Conservation (phyloP, 2,329 filamentous ascomycete genomes). For the Dactylellina drechsleri region DNA sequence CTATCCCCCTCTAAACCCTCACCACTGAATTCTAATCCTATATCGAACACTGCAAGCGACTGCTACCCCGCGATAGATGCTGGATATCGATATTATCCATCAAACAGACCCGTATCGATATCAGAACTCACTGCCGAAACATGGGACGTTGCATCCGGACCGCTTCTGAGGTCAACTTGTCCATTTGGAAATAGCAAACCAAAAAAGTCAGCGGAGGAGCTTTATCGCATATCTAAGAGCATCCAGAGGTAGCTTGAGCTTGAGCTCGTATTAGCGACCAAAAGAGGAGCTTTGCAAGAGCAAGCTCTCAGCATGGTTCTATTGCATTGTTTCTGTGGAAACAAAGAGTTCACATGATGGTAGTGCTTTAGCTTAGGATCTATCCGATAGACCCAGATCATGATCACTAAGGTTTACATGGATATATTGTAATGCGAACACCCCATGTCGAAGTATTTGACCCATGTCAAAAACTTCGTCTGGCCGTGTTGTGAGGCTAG, state of each 20-base stretch:
- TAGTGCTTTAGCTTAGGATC: no score
- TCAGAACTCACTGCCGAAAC: conserved; percentile 31
- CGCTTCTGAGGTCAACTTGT: neutral
- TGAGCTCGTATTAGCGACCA: no score
- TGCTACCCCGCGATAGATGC: conserved; percentile 36
- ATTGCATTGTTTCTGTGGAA: no score
- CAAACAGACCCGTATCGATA: conserved; percentile 36
- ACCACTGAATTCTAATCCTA: conserved; percentile 30
- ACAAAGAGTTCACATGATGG: no score
- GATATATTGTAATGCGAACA: no score
- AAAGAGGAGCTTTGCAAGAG: no score
- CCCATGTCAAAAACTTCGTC: neutral
- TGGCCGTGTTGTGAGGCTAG: neutral
- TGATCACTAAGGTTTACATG: no score
- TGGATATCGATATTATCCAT: conserved; percentile 20
- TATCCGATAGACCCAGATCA: no score
- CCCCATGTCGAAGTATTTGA: neutral
- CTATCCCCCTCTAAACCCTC: neutral
- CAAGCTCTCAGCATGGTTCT: no score
- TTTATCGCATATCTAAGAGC: no score
- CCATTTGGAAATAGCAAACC: conserved; percentile 27
- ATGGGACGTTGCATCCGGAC: neutral
- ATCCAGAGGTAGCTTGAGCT: no score
- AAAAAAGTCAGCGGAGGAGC: neutral
- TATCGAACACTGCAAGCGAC: conserved; percentile 20